phyloP scores from a whole-genome alignment of 2,329 filamentous ascomycete species.

The Cercospora zeae-maydis region DNA sequence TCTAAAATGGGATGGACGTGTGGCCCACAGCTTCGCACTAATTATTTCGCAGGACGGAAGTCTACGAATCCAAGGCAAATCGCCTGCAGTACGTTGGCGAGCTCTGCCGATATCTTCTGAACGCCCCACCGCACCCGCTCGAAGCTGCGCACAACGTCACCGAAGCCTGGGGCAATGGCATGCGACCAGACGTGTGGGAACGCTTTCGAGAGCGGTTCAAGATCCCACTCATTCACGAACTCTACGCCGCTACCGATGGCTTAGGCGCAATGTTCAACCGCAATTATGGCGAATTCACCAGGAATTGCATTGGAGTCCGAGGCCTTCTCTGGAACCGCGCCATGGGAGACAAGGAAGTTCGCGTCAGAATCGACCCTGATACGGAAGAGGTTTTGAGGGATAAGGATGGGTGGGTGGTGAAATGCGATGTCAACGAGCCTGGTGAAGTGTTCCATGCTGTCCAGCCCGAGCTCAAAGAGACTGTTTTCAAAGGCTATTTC shows the following conservation, averaged over 20 bases:
- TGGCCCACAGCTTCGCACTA: background rate
- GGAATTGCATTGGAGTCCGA: conserved; percentile 27
- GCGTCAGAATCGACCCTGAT: conserved; percentile 65
- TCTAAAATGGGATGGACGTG: background rate
- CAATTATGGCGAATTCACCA: conserved; percentile 30
- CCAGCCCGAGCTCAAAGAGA: conserved; percentile 58
- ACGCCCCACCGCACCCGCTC: conserved; percentile 60
- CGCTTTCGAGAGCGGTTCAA: conserved; percentile 67
- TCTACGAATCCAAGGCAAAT: conserved; percentile 64
- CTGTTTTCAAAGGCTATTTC: conserved; percentile 78
- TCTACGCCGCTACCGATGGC: conserved; percentile 39
- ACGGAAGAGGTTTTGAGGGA: conserved; percentile 65
- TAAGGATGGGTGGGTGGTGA: conserved; percentile 62
- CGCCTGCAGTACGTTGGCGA: conserved; percentile 83
- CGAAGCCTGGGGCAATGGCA: conserved; percentile 74
- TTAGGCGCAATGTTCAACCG: conserved; percentile 29
- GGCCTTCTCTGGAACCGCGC: conserved; percentile 28
- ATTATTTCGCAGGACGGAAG: conserved; percentile 49
- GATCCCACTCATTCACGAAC: conserved; percentile 35
- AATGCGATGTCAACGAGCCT: conserved; percentile 58
- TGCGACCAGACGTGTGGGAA: conserved; percentile 80
- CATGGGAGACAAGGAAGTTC: conserved; percentile 43
- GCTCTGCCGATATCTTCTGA: conserved; percentile 74
- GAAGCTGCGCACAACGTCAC: conserved; percentile 69
- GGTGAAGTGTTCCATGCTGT: conserved; percentile 73